Evolutionary conservation across 768 basidiomycete genomes (phyloP).

Genomic region (Lentinula boryana): DNA sequence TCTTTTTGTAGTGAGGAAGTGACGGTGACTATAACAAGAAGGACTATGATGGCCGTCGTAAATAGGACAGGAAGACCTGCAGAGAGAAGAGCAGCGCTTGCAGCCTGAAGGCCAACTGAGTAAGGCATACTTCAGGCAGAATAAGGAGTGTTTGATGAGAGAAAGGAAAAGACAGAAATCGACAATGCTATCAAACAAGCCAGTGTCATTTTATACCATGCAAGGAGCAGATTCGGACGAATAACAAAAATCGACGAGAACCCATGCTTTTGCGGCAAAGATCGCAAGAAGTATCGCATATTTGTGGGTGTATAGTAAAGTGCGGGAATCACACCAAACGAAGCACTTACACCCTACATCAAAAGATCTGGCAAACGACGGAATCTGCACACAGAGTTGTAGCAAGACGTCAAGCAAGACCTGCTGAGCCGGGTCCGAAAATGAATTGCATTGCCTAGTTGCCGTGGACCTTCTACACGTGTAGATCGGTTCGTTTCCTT

Average conservation of each 20-base stretch:
- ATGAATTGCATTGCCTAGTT: background rate
- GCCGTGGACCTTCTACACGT: conserved; percentile 1
- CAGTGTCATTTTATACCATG: conserved; percentile 4
- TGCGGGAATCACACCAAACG: background rate
- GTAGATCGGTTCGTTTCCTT: background rate
- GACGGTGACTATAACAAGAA: conserved; percentile 38
- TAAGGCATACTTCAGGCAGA: conserved; percentile 38
- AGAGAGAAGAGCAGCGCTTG: conserved; percentile 42
- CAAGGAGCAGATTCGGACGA: background rate
- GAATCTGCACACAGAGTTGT: background rate
- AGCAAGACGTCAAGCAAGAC: conserved; percentile 5
- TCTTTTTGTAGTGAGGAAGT: conserved; percentile 43
- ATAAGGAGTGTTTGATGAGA: conserved; percentile 29
- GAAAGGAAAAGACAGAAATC: background rate
- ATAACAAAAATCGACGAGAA: background rate
- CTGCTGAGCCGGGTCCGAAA: conserved; percentile 1
- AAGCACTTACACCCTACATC: background rate
- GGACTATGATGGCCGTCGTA: conserved; percentile 39
- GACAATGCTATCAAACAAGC: conserved; percentile 1
- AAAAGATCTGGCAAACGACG: background rate
- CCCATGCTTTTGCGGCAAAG: background rate
- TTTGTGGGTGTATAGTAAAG: background rate
- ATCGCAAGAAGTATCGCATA: background rate
- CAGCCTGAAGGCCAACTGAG: conserved; percentile 42
- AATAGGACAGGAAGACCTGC: conserved; percentile 44